Conservation (phyloP, 2,329 filamentous ascomycete genomes). For the Proliferodiscus dingleyae region DNA sequence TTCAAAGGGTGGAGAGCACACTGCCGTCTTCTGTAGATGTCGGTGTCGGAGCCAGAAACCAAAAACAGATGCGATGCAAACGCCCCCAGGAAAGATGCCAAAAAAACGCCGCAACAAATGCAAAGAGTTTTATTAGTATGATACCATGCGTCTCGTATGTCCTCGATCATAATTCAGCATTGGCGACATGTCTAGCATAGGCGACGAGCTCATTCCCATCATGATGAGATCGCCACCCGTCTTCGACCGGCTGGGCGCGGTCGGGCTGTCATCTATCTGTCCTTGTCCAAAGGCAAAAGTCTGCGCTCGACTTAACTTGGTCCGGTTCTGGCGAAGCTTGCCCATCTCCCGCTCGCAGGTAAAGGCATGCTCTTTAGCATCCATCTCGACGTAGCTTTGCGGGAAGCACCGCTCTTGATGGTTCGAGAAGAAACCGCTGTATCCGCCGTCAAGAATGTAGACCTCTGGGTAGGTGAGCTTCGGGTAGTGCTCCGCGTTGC, state of each 20-base stretch:
- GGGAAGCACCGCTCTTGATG: slow-evolving; percentile 81
- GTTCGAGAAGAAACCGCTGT: slow-evolving; percentile 84
- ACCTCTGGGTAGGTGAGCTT: slow-evolving; percentile 91
- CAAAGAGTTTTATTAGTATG: slow-evolving; percentile 45
- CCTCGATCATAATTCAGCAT: slow-evolving; percentile 47
- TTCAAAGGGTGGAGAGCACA: too few species aligned
- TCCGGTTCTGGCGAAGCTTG: slow-evolving; percentile 78
- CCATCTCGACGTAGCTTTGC: slow-evolving; percentile 96
- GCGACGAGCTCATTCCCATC: slow-evolving; percentile 27
- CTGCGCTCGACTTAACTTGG: slow-evolving; percentile 79
- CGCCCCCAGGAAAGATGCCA: too few species aligned
- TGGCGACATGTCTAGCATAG: slow-evolving; percentile 31
- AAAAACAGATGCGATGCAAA: too few species aligned
- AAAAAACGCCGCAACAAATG: slow-evolving; percentile 25
- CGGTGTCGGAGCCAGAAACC: too few species aligned
- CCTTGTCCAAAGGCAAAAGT: slow-evolving; percentile 91
- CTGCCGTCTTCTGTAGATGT: too few species aligned
- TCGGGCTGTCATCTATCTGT: slow-evolving; percentile 54
- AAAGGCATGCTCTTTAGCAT: slow-evolving; percentile 80
- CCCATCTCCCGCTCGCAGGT: slow-evolving; percentile 94
- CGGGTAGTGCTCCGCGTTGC: slow-evolving; percentile 84
- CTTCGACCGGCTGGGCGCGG: slow-evolving; percentile 34
- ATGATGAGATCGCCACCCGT: slow-evolving; percentile 34
- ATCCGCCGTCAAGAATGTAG: slow-evolving; percentile 94
- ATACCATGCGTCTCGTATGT: slow-evolving; percentile 57